phyloP scores from a whole-genome alignment of 2,329 filamentous ascomycete genomes.

The Colletotrichum orchidophilum region DNA sequence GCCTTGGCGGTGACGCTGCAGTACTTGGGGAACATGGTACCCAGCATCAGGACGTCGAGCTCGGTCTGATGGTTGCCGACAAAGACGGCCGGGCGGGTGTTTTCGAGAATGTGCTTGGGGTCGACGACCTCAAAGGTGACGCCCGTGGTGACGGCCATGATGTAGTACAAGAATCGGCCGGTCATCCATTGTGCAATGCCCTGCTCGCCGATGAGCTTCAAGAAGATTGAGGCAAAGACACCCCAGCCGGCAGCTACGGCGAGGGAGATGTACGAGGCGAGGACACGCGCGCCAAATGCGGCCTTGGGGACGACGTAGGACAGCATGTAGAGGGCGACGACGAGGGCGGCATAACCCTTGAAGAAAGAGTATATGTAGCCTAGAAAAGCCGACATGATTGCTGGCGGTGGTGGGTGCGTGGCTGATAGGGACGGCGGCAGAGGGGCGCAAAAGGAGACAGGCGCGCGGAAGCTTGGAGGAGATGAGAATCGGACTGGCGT shows the following conservation, averaged over 20 bases:
- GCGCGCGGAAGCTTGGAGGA: conserved; percentile 20
- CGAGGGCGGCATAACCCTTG: conserved; percentile 61
- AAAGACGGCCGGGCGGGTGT: conserved; percentile 84
- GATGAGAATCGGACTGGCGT: conserved; percentile 17
- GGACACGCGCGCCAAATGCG: conserved; percentile 74
- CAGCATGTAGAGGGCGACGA: conserved; percentile 68
- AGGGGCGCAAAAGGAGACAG: conserved; percentile 20
- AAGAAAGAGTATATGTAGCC: conserved; percentile 56
- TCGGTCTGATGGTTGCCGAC: conserved; percentile 97
- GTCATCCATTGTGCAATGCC: conserved; percentile 87
- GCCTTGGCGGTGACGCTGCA: conserved; percentile 94
- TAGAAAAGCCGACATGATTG: conserved; percentile 48
- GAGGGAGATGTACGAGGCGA: conserved; percentile 73
- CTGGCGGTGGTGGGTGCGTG: neutral
- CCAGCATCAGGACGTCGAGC: conserved; percentile 92
- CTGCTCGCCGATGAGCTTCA: conserved; percentile 77
- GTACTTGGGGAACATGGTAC: conserved; percentile 87
- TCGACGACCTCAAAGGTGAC: conserved; percentile 81
- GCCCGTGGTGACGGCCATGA: conserved; percentile 80
- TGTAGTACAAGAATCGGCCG: conserved; percentile 80
- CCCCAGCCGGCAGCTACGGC: conserved; percentile 75
- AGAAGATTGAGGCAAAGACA: conserved; percentile 74
- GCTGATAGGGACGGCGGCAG: conserved; percentile 26
- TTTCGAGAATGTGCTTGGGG: conserved; percentile 67
- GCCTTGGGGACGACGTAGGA: conserved; percentile 67